Base-by-base conservation (phyloP, 139 green algal species). In the Klebsormidium nitens region DNA sequence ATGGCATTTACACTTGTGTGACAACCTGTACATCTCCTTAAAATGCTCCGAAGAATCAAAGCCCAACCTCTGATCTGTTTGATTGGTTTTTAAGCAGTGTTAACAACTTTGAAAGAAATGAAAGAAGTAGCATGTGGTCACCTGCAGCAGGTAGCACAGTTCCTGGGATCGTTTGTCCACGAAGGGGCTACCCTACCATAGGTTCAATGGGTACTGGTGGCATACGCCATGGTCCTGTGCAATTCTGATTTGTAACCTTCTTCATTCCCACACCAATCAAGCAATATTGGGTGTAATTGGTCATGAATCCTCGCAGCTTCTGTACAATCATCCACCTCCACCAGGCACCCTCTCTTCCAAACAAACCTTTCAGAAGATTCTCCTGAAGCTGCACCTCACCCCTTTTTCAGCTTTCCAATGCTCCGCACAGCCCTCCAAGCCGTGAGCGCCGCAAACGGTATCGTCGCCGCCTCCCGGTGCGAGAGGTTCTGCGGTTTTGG, bases 381-480 rank as follows among this genome's bases (percentile, higher is more conserved):
- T n/a, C n/a, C n/a, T n/a, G n/a, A n/a, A n/a, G n/a, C 42, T 50
- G 42, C 42, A 50, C 42, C 55, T 5, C 38, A 74, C 55, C 66
- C 66, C 6, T 71, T 6, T 44, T 74, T 74, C 26, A 74, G 8
- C 36, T 36, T 74, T 3, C 19, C 56, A 8, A 59, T 74, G 58
- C 59, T 38, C 34, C 5, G 5, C 58, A 75, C 29, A 23, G 56
- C 67, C 23, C 67, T 11, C 67, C 67, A 75, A n/a, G 67, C 67
- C 8, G 67, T 75, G 4, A 75, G 59, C 3, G 67, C 55, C 19
- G 26, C 59, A 58, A 75, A 75, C 2, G 67, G 67, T 34, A 75
- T 64, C 2, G 67, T 59, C n/a, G 67, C 67, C 14, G 67, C 67
- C 28, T 74, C 67, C 67, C 74, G 67, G 32, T 69, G 61, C 23